A percentile compares a stretch with the other conserved stretches of the same genome.
Conservation (phyloP, 148 eudicot genomes). For the Linanthus parryae region DNA sequence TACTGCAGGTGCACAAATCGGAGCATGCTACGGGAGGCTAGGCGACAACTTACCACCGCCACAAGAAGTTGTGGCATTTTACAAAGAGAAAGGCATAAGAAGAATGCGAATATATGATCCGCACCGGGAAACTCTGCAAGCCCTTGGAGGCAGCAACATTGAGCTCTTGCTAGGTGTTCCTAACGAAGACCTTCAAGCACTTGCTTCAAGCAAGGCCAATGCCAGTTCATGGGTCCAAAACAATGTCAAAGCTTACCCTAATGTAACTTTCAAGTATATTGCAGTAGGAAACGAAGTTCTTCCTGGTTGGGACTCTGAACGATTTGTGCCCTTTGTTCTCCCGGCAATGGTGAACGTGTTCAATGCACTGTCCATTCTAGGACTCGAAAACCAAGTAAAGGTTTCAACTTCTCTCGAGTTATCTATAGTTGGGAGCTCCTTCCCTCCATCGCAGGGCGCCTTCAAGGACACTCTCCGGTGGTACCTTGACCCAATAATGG, state of each 20-base stretch:
- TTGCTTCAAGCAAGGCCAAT: conserved; percentile 13
- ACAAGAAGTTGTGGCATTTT: conserved; percentile 19
- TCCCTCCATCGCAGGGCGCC: conserved; percentile 8
- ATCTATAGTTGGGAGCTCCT: not conserved
- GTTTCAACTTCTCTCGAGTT: not conserved
- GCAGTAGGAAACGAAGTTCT: conserved; percentile 48
- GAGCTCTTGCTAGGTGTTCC: conserved; percentile 32
- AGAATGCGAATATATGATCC: conserved; percentile 21
- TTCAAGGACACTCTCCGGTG: not conserved
- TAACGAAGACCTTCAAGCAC: conserved; percentile 5
- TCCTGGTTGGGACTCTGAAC: conserved; percentile 8
- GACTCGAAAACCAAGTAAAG: not conserved
- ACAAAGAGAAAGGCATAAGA: conserved; percentile 18
- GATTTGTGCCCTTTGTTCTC: conserved; percentile 7
- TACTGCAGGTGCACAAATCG: conserved; percentile 32
- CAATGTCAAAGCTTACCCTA: conserved; percentile 21
- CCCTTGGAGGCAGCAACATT: conserved; percentile 35
- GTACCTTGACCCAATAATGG: conserved; percentile 4
- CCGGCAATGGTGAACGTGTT: conserved; percentile 10
- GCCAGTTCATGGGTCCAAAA: conserved; percentile 34
- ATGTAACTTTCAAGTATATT: conserved; percentile 23
- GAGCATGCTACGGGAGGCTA: conserved; percentile 23
- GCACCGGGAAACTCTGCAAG: conserved; percentile 15
- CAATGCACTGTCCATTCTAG: not conserved
- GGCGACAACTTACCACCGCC: conserved; percentile 25